These are phyloP conservation scores for Penicillium atrosanguineum DNA, from an alignment of 495 filamentous ascomycete genomes.

Conservation along the genomic window DNA sequence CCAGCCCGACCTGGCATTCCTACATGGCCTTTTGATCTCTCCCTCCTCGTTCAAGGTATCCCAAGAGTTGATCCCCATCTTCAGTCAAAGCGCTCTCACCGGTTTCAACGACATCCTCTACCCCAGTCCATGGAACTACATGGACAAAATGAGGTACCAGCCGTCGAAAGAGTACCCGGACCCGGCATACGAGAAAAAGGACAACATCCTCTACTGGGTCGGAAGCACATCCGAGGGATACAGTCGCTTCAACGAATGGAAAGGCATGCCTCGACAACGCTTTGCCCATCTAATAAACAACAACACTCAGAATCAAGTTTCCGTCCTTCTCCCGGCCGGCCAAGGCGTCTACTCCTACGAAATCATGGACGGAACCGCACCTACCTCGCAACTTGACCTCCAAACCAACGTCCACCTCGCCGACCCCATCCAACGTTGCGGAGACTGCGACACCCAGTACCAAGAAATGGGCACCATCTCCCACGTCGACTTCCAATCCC, in stretches of 20 bases:
- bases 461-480: slow-evolving; percentile 48
- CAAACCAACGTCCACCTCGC: slow-evolving; percentile 46
- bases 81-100: slow-evolving; percentile 67
- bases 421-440: slow-evolving; percentile 53
- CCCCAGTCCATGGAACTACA: slow-evolving; percentile 50
- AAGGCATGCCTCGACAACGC: slow-evolving; percentile 58
- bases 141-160: slow-evolving; percentile 45
- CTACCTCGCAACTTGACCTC: slow-evolving; percentile 25
- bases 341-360: slow-evolving; percentile 35
- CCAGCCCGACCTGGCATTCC: slow-evolving; percentile 71
- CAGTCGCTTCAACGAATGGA: slow-evolving; percentile 51
- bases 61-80: slow-evolving; percentile 66
- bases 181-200: slow-evolving; percentile 36
- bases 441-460: slow-evolving; percentile 51
- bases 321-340: slow-evolving; percentile 37
- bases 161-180: slow-evolving; percentile 40
- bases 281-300: slow-evolving; percentile 55
- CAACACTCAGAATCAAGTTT: slow-evolving; percentile 42
- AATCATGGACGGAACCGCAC: slow-evolving; percentile 33
- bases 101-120: slow-evolving; percentile 51
- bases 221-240: slow-evolving; percentile 58
- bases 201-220: slow-evolving; percentile 51
- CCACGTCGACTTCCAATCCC: slow-evolving; percentile 52
- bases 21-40: slow-evolving; percentile 69
- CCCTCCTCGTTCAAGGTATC: slow-evolving; percentile 60